These are phyloP conservation scores for Leccinum pachyderme DNA, from an alignment of 1,284 basidiomycete genomes.

Conservation along the genomic window DNA sequence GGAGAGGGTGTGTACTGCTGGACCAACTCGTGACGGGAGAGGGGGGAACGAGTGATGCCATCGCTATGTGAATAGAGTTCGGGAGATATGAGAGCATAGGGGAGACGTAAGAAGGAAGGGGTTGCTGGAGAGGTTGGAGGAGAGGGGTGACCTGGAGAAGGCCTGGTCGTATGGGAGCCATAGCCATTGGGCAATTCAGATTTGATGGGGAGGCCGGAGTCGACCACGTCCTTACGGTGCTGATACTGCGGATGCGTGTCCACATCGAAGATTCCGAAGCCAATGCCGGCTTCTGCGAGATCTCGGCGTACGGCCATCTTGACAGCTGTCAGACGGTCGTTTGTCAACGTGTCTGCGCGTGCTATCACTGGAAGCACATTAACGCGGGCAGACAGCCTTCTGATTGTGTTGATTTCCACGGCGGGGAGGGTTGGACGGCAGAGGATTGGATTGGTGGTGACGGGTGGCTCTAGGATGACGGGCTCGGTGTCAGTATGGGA, in stretches of 20 bases:
- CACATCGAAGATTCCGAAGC: constrained; percentile 80
- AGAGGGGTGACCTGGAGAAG: constrained; percentile 46
- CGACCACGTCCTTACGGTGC: constrained; percentile 39
- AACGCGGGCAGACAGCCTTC: constrained; percentile 85
- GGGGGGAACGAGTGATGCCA: constrained; percentile 56
- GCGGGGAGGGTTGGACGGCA: constrained; percentile 64
- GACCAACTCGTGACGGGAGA: constrained; percentile 63
- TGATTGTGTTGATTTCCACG: constrained; percentile 88
- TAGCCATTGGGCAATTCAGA: constrained; percentile 51
- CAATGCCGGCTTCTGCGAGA: constrained; percentile 76
- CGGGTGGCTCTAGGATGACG: constrained; percentile 75
- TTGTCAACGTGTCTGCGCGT: constrained; percentile 88
- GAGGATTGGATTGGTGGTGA: constrained; percentile 65
- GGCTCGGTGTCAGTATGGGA: constrained; percentile 67
- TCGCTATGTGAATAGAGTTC: constrained; percentile 78
- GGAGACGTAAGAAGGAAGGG: constrained; percentile 58
- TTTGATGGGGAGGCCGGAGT: constrained; percentile 38
- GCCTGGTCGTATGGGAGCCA: constrained; percentile 46
- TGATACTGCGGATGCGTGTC: constrained; percentile 53
- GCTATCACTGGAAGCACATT: constrained; percentile 95
- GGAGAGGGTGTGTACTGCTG: constrained; percentile 63
- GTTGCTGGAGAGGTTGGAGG: constrained; percentile 62
- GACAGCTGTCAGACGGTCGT: constrained; percentile 76
- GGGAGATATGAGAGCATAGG: constrained; percentile 77
- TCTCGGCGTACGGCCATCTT: constrained; percentile 76